Evolutionary conservation across 768 basidiomycete species (phyloP).

Genomic region (Cystofilobasidium capitatum): DNA sequence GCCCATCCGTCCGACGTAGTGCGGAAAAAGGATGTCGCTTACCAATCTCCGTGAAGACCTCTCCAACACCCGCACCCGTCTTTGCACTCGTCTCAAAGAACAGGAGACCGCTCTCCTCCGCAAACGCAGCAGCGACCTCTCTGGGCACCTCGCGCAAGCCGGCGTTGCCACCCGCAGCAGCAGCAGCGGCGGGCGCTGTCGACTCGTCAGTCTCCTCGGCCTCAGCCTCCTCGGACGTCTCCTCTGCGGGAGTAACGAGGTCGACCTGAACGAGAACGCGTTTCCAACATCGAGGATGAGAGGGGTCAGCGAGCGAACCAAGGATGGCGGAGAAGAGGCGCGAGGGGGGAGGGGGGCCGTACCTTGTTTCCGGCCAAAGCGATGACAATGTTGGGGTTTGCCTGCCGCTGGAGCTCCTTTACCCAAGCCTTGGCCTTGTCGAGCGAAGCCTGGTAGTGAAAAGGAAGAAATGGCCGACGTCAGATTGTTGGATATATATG

Average conservation of each 20-base stretch:
- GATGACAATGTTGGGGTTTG: slow-evolving; percentile 98
- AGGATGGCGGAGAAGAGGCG: background rate
- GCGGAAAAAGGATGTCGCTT: slow-evolving; percentile 32
- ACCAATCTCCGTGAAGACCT: slow-evolving; percentile 99
- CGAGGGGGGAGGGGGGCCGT: slow-evolving; percentile 40
- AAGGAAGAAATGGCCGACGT: background rate
- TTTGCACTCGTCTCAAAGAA: slow-evolving; percentile 99
- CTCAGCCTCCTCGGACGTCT: slow-evolving; percentile 38
- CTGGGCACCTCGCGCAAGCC: slow-evolving; percentile 73
- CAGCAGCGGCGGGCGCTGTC: too few species aligned
- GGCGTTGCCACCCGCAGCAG: slow-evolving; percentile 23
- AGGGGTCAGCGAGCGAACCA: background rate
- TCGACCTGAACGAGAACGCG: slow-evolving; percentile 36
- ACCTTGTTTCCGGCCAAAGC: slow-evolving; percentile 97
- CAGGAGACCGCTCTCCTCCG: slow-evolving; percentile 80
- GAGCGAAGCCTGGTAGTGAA: slow-evolving; percentile 52
- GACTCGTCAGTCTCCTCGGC: slow-evolving; percentile 44
- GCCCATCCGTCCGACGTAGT: background rate
- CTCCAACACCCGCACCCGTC: slow-evolving; percentile 88
- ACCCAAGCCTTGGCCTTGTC: slow-evolving; percentile 99
- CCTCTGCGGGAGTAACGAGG: slow-evolving; percentile 33
- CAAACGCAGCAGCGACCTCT: slow-evolving; percentile 94
- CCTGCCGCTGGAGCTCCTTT: slow-evolving; percentile 95
- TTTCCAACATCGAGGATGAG: background rate
- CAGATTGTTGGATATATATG: background rate